Evolutionary conservation across 2,329 filamentous ascomycete species (phyloP).

Genomic region (Fusarium liriodendri): DNA sequence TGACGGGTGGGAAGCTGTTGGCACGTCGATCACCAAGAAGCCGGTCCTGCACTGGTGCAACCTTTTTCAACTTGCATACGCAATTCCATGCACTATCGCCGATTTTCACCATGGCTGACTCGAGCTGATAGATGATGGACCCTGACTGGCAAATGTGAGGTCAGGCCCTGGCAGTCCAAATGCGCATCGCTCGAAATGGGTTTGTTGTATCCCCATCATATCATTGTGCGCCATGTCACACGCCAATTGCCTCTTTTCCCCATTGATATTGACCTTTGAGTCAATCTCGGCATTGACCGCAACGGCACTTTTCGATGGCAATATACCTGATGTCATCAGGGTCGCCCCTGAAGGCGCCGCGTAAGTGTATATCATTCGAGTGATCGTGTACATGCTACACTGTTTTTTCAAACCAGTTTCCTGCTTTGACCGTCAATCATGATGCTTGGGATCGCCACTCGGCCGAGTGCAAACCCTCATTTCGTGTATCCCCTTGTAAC

Average conservation of each 20-base stretch:
- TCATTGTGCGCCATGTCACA: not conserved
- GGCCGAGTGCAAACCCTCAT: slow-evolving; percentile 4
- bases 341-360: not conserved
- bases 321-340: not conserved
- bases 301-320: not conserved
- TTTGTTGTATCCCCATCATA: not conserved
- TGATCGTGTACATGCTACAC: slow-evolving; percentile 9
- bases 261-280: slow-evolving; percentile 2
- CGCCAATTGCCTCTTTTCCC: not conserved
- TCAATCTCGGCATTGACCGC: not conserved
- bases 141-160: not conserved
- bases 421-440: slow-evolving; percentile 12
- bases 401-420: not conserved
- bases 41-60: not conserved
- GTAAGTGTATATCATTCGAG: slow-evolving; percentile 15
- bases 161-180: not conserved
- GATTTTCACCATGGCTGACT: not conserved
- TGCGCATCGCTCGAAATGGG: not conserved
- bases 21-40: not conserved
- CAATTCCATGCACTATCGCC: not conserved
- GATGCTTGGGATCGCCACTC: slow-evolving; percentile 9
- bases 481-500: slow-evolving; percentile 32
- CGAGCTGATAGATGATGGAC: not conserved
- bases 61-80: not conserved
- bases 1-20: not conserved